Conservation (phyloP, 106 monocot species). For the Apostasia shenzhenica region DNA sequence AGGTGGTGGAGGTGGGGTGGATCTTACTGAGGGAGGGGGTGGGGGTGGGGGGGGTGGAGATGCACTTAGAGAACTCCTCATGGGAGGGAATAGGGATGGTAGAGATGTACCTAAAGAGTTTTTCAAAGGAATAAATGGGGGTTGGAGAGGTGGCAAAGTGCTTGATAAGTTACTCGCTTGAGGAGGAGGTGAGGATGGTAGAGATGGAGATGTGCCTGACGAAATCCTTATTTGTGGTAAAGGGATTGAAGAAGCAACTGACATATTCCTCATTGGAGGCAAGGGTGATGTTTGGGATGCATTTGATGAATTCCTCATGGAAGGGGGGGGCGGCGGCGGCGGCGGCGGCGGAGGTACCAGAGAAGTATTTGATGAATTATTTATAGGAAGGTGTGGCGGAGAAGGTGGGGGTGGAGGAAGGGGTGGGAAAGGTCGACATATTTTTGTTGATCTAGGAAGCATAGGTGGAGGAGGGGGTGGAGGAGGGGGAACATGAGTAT, state of each 20-base stretch:
- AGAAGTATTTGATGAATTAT: neutral
- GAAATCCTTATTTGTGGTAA: too few relatives aligned
- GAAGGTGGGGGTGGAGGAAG: neutral
- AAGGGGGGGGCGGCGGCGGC: too few relatives aligned
- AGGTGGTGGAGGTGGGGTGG: neutral
- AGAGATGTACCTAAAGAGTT: neutral
- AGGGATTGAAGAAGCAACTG: too few relatives aligned
- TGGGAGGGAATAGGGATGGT: neutral
- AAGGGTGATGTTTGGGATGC: too few relatives aligned
- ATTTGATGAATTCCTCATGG: neutral
- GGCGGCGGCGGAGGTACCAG: neutral
- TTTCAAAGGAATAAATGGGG: neutral
- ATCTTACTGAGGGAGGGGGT: neutral
- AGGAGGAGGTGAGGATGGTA: too few relatives aligned
- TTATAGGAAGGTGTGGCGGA: neutral
- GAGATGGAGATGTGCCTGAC: too few relatives aligned
- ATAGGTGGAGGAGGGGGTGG: neutral
- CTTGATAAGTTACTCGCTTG: too few relatives aligned
- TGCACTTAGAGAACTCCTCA: neutral
- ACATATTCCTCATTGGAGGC: too few relatives aligned
- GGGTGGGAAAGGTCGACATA: too few relatives aligned
- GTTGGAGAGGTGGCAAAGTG: neutral
- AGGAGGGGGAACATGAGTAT: neutral
- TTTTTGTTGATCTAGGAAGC: neutral
- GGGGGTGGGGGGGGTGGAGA: neutral